Conservation (phyloP, 2,329 filamentous ascomycete genomes). For the Fusarium odoratissimum region DNA sequence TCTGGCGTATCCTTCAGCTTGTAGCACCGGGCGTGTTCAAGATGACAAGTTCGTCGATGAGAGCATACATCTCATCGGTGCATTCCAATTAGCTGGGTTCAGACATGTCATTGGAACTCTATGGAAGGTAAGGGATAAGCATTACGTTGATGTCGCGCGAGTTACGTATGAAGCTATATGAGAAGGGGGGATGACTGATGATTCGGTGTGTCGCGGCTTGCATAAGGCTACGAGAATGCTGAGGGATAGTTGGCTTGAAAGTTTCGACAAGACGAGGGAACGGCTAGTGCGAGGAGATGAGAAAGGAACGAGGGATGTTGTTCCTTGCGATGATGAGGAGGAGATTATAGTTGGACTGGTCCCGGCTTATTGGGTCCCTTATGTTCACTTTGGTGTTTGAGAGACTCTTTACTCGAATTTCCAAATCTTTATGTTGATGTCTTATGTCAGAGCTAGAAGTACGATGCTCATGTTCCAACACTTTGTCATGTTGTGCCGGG, state of each 20-base stretch:
- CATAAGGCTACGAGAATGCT: background rate
- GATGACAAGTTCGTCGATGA: background rate
- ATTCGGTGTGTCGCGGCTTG: background rate
- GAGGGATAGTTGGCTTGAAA: background rate
- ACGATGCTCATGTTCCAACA: no score
- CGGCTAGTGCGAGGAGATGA: fast-evolving
- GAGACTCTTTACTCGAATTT: no score
- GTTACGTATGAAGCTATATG: background rate
- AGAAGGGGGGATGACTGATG: background rate
- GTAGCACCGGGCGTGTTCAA: background rate
- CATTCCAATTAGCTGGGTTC: background rate
- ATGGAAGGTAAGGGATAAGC: background rate
- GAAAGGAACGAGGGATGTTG: background rate
- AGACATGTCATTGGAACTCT: background rate
- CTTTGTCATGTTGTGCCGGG: no score
- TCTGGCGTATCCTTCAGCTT: background rate
- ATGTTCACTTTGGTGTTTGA: background rate
- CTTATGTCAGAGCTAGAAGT: no score
- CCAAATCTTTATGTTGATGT: no score
- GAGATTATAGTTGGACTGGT: no score
- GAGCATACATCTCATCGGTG: conserved; percentile 4
- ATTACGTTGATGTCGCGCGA: background rate
- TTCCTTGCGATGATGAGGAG: background rate
- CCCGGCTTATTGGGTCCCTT: background rate
- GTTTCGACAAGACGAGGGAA: background rate